These are phyloP conservation scores for Aspergillus ibericus DNA, from an alignment of 2,329 filamentous ascomycete species.

Conservation along the genomic window DNA sequence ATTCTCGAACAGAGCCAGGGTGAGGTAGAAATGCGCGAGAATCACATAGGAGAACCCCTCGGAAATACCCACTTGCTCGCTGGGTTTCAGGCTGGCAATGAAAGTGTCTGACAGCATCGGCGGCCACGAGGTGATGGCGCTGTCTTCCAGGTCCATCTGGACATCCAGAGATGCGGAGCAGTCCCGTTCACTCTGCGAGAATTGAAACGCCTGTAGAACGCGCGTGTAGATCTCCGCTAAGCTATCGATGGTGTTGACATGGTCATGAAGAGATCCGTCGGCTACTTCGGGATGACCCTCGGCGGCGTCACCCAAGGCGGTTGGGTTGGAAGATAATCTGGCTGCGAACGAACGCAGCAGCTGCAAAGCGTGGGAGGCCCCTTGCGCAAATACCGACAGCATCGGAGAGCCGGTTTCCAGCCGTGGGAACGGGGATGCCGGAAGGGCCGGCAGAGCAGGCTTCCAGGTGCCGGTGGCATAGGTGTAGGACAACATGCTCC, in stretches of 20 bases:
- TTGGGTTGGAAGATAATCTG: not conserved
- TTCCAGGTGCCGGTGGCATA: not conserved
- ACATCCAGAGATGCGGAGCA: conserved; percentile 10
- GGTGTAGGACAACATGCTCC: not conserved
- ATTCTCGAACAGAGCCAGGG: conserved; percentile 1
- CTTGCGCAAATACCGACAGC: not conserved
- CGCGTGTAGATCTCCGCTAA: conserved; percentile 16
- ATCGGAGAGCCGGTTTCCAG: not conserved
- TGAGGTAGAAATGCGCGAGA: conserved; percentile 21
- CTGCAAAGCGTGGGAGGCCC: not conserved
- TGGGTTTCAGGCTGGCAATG: conserved; percentile 10
- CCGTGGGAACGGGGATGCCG: not conserved
- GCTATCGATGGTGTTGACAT: not conserved
- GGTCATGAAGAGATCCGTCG: not conserved
- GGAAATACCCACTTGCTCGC: not conserved
- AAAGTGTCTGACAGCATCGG: conserved; percentile 12
- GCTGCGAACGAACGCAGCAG: not conserved
- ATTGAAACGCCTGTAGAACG: conserved; percentile 15
- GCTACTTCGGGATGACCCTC: not conserved
- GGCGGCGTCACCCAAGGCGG: not conserved
- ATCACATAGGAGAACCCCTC: conserved; percentile 14
- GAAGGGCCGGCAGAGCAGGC: not conserved
- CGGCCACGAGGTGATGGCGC: conserved; percentile 20
- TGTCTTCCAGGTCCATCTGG: conserved; percentile 20
- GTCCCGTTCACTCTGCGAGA: conserved; percentile 6